A percentile compares a stretch with the other conserved stretches of the same genome.
Evolutionary conservation across 1,284 basidiomycete species (phyloP).

Genomic region (Ganoderma boninense): DNA sequence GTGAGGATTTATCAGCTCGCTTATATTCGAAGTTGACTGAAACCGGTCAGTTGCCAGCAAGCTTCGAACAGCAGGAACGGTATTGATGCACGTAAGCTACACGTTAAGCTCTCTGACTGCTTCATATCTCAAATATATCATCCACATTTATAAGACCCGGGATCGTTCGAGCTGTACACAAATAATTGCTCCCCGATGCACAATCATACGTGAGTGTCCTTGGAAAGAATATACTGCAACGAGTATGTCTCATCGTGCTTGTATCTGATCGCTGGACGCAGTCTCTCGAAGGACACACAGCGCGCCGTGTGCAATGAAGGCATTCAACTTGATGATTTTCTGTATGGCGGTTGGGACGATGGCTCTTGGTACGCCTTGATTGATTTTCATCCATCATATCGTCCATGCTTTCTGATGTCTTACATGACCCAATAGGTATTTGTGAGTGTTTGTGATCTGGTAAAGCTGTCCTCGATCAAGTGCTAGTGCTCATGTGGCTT

Average conservation of each 20-base stretch:
- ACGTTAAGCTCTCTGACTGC: too few relatives aligned
- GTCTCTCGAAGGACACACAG: constrained; percentile 20
- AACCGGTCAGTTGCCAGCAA: constrained; percentile 26
- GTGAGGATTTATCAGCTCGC: constrained; percentile 6
- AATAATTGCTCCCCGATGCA: constrained; percentile 9
- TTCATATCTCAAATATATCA: neutral
- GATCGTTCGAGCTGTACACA: constrained; percentile 20
- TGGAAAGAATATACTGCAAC: too few relatives aligned
- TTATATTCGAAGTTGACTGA: neutral
- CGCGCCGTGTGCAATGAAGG: constrained; percentile 23
- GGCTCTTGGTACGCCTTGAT: constrained; percentile 24
- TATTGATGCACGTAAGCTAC: constrained; percentile 25
- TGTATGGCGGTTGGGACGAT: constrained; percentile 26
- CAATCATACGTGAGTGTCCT: constrained; percentile 18
- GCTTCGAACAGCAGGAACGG: constrained; percentile 8
- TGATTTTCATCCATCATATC: neutral
- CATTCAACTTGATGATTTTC: constrained; percentile 26
- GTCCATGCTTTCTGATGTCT: neutral
- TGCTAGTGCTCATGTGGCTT: neutral
- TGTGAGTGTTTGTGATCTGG: neutral
- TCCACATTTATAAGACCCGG: constrained; percentile 6
- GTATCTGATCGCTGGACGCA: neutral
- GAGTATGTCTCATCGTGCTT: too few relatives aligned
- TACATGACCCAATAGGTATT: neutral
- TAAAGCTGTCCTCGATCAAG: neutral